Evolutionary conservation across 495 filamentous ascomycete species (phyloP).

Genomic region (Corynascus novoguineensis): DNA sequence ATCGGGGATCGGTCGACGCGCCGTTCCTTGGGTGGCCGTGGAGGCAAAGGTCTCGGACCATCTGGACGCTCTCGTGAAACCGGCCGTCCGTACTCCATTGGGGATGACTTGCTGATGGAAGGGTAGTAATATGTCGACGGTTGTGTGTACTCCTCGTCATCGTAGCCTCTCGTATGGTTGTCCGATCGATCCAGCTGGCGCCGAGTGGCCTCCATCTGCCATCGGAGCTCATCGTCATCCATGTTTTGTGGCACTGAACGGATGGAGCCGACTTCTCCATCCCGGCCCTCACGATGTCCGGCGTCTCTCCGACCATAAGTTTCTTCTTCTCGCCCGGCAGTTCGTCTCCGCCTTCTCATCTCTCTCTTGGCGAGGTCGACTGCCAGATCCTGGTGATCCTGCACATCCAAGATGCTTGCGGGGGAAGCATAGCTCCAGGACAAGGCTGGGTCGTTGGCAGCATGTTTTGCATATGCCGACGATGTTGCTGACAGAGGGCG

Average conservation of each 20-base stretch:
- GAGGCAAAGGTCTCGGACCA: conserved; percentile 29
- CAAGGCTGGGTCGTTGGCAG: conserved; percentile 45
- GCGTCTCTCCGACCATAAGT: conserved; percentile 53
- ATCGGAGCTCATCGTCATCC: conserved; percentile 44
- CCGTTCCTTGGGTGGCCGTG: conserved; percentile 43
- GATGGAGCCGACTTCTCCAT: conserved; percentile 20
- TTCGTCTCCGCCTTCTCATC: conserved; percentile 60
- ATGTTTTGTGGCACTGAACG: conserved; percentile 10
- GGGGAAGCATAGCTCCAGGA: conserved; percentile 37
- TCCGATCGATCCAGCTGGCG: conserved; percentile 35
- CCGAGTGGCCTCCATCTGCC: conserved; percentile 46
- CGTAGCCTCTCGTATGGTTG: conserved; percentile 3
- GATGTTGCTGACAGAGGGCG: neutral
- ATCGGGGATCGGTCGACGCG: neutral
- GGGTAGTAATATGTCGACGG: conserved; percentile 44
- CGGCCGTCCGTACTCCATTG: conserved; percentile 37
- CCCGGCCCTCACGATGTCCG: conserved; percentile 61
- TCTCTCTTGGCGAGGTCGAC: conserved; percentile 72
- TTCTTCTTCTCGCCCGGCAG: conserved; percentile 51
- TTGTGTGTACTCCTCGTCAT: conserved; percentile 2
- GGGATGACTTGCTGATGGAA: conserved; percentile 40
- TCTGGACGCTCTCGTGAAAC: conserved; percentile 13
- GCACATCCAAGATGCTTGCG: conserved; percentile 54
- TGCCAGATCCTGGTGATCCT: conserved; percentile 67
- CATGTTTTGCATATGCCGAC: conserved; percentile 31